Base-by-base conservation (phyloP, 371 early-diverging fungal genomes). In the Lichtheimia ornata region DNA sequence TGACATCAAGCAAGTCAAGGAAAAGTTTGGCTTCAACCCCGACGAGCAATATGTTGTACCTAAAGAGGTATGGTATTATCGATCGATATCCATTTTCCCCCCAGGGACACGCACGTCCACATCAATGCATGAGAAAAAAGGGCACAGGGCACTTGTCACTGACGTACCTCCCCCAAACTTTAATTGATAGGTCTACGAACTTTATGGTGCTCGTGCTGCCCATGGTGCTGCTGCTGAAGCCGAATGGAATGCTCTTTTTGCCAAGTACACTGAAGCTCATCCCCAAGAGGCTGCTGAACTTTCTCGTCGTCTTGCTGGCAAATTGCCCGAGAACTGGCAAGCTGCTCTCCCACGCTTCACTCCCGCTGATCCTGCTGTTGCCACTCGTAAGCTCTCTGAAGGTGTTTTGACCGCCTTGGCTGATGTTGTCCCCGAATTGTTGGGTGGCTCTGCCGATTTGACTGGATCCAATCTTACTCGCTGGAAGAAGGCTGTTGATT, bases 361-460 rank as follows among this genome's bases (percentile, higher is more conserved):
- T 14, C 88, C 95, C 12, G 66, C 71, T 0, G 94, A 93, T 66
- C 70, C 88, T 54, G 65, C 91, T 12, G 78, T 84, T 45, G 96
- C 96, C 6, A 95, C 96, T 22, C 87, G 91, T 60, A 96, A 95
- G 76, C 74, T 86, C 55, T 92, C 90, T 11, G 90, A 94, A 67
- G 77, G 64, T 40, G 88, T 91, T 43, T 66, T 99, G 59, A 91
- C 92, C 77, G 87, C 88, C 50, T 64, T 97, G 53, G 92, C 91
- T 6, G 83, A 86, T 11, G 57, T 73, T 15, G 43, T 94, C 25
- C 91, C 94, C 13, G 94, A 94, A 70, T 77, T 98, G 18, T 61
- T 98, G 51, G 92, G 97, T 62, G 99, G 99, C 4, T 96, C 97
- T 30, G 99, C 99, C 25, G 99, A 99, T 80, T 77, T 99, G 75